Conservation (phyloP, 495 filamentous ascomycete species). For the Penicillium cataractarum region DNA sequence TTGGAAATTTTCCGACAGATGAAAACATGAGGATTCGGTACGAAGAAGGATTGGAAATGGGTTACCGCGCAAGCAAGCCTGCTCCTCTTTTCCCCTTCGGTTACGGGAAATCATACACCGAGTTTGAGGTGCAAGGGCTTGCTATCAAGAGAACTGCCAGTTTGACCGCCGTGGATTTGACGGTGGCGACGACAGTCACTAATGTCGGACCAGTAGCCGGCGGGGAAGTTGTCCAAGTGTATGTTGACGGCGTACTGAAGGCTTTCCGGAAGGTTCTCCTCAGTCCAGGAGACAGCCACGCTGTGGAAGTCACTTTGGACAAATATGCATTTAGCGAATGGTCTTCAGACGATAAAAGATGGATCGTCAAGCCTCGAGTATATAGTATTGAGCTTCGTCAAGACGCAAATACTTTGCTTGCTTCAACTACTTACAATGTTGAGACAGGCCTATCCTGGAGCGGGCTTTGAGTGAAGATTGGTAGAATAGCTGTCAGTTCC, state of each 20-base stretch:
- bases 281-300: not conserved
- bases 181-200: not conserved
- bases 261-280: not conserved
- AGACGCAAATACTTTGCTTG: not conserved
- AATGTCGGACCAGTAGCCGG: not conserved
- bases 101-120: not conserved
- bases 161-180: not conserved
- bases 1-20: conserved; percentile 67
- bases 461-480: not conserved
- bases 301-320: conserved; percentile 7
- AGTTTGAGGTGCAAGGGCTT: not conserved
- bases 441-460: not conserved
- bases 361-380: not conserved
- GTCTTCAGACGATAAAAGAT: not conserved
- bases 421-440: not conserved
- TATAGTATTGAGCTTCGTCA: conserved; percentile 7
- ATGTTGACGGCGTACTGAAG: not conserved
- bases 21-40: conserved; percentile 55
- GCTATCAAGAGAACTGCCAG: not conserved
- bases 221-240: not conserved
- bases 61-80: conserved; percentile 4
- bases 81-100: not conserved
- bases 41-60: conserved; percentile 31
- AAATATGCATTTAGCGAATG: conserved; percentile 15
- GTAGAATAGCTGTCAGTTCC: not conserved